Evolutionary conservation across 345 rosid species (phyloP).

Genomic region (Gossypium rotundifolium): DNA sequence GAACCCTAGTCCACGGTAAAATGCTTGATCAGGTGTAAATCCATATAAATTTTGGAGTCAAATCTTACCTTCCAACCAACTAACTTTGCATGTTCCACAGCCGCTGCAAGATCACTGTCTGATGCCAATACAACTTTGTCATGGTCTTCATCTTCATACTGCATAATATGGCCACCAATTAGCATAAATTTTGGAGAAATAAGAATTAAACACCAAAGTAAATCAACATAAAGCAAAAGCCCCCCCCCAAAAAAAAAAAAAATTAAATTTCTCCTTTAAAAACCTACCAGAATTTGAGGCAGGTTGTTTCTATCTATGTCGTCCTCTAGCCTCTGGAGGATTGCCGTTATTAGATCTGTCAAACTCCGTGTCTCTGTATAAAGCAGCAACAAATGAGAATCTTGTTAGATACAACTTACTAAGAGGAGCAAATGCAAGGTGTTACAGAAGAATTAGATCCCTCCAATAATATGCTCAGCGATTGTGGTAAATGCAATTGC

Average conservation of each 20-base stretch:
- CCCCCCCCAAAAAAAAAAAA: neutral
- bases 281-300: constrained; percentile 78
- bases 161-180: constrained; percentile 13
- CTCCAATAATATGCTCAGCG: neutral
- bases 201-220: constrained; percentile 1
- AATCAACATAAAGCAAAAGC: neutral
- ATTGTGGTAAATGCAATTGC: neutral
- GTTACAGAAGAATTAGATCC: neutral
- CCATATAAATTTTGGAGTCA: neutral
- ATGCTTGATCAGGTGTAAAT: neutral
- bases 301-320: constrained; percentile 74
- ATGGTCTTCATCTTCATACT: constrained; percentile 97
- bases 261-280: neutral
- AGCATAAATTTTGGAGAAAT: constrained; percentile 9
- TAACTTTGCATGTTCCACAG: constrained; percentile 89
- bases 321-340: constrained; percentile 82
- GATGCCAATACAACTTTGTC: constrained; percentile 91
- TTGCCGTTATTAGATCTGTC: constrained; percentile 72
- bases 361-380: constrained; percentile 60
- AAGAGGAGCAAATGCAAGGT: neutral
- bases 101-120: constrained; percentile 74
- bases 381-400: constrained; percentile 14
- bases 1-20: neutral
- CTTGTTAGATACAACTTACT: constrained; percentile 11
- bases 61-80: constrained; percentile 80